Conservation (phyloP, 768 basidiomycete genomes). For the Lyophyllum shimeji region DNA sequence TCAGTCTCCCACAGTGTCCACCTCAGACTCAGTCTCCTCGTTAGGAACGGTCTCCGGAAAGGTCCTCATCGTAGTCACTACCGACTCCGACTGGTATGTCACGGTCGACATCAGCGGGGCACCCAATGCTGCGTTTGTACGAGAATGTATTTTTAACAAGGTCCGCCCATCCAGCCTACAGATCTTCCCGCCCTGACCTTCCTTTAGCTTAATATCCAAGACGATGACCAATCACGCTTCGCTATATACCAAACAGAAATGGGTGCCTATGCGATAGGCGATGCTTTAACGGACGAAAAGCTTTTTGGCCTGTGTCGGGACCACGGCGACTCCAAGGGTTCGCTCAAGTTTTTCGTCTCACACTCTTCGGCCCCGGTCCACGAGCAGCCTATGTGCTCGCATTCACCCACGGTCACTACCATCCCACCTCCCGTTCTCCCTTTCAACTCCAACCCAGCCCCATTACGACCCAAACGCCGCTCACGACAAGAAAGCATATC, state of each 20-base stretch:
- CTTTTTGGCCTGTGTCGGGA: conserved; percentile 72
- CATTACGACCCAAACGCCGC: conserved; percentile 51
- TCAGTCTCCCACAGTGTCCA: conserved; percentile 43
- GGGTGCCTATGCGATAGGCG: conserved; percentile 72
- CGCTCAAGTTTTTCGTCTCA: conserved; percentile 82
- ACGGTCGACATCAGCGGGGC: conserved; percentile 72
- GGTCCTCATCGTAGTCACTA: conserved; percentile 66
- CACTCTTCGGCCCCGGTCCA: conserved; percentile 62
- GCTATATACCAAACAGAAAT: conserved; percentile 89
- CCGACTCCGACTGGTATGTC: conserved; percentile 74
- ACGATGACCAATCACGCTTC: conserved; percentile 71
- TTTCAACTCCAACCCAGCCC: conserved; percentile 33
- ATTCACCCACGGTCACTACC: conserved; percentile 33
- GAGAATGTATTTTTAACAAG: conserved; percentile 80
- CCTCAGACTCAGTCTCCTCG: conserved; percentile 32
- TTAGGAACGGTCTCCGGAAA: conserved; percentile 33
- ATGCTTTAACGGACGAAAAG: conserved; percentile 67
- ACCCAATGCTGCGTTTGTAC: conserved; percentile 63
- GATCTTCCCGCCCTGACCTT: conserved; percentile 7
- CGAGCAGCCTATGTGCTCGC: conserved; percentile 40
- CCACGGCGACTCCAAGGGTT: conserved; percentile 73
- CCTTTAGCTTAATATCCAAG: conserved; percentile 70
- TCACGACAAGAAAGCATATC: conserved; percentile 70
- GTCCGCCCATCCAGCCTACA: conserved; percentile 36
- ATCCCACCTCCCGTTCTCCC: conserved; percentile 36